Percentiles rank a stretch among this genome's conserved stretches.
These are phyloP conservation scores for Xylariaceae sp. DNA, from an alignment of 2,329 filamentous ascomycete species.

Conservation along the genomic window DNA sequence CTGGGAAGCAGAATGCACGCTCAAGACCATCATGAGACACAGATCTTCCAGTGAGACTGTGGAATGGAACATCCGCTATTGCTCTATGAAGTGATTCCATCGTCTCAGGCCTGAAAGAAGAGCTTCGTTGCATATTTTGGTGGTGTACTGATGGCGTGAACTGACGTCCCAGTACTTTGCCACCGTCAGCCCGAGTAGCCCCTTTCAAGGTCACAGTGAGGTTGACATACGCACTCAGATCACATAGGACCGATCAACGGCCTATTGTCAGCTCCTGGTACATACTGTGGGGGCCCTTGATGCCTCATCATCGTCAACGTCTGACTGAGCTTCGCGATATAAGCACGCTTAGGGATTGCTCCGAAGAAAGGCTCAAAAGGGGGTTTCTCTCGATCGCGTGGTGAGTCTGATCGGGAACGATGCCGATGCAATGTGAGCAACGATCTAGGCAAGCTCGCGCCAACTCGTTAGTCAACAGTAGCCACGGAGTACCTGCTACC, in stretches of 20 bases:
- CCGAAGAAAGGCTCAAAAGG: constrained; percentile 18
- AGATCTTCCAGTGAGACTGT: constrained; percentile 7
- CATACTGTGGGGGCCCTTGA: constrained; percentile 22
- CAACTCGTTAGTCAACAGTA: neutral
- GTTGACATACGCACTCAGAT: neutral
- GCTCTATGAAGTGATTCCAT: constrained; percentile 2
- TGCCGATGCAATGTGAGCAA: constrained; percentile 14
- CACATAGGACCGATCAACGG: neutral
- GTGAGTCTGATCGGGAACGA: constrained; percentile 13
- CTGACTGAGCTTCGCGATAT: constrained; percentile 6
- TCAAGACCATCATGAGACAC: constrained; percentile 9
- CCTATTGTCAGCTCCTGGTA: neutral
- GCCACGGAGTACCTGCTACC: neutral
- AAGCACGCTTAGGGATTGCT: constrained; percentile 18
- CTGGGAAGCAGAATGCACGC: neutral
- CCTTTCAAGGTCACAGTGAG: neutral
- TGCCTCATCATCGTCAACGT: constrained; percentile 5
- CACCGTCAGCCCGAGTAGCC: neutral
- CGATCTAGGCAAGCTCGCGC: constrained; percentile 7
- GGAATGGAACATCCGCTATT: constrained; percentile 2
- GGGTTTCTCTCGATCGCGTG: constrained; percentile 1
- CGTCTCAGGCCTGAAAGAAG: neutral
- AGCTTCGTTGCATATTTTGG: neutral
- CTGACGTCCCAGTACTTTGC: neutral
- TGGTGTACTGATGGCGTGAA: neutral